Conservation (phyloP, 129 eudicot genomes). For the Flaveria ramosissima region DNA sequence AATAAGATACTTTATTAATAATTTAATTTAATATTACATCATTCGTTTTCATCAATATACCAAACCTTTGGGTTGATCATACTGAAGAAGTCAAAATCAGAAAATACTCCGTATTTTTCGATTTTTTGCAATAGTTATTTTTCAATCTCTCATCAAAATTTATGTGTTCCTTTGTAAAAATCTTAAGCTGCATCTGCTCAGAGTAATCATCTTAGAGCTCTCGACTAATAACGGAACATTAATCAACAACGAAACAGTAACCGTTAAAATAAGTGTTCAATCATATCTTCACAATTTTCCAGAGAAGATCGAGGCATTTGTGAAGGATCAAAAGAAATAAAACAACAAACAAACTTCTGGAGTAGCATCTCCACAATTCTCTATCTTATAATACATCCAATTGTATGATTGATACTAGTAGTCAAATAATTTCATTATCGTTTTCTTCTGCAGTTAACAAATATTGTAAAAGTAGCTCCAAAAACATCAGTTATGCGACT, state of each 20-base stretch:
- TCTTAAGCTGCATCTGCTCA: background rate
- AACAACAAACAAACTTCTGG: background rate
- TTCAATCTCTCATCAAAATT: background rate
- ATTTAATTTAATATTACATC: background rate
- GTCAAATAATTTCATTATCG: background rate
- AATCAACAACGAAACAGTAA: background rate
- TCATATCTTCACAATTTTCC: background rate
- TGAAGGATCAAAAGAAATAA: background rate
- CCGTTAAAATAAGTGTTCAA: background rate
- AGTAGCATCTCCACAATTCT: background rate
- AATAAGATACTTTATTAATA: background rate
- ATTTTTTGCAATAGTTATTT: background rate
- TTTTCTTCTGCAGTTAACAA: too few relatives aligned
- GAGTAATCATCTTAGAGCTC: background rate
- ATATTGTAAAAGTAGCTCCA: slow-evolving; percentile 17
- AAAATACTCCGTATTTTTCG: background rate
- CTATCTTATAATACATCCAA: background rate
- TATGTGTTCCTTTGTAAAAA: background rate
- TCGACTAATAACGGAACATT: slow-evolving; percentile 4
- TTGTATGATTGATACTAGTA: background rate
- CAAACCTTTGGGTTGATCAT: background rate
- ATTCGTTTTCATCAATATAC: background rate
- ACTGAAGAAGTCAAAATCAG: background rate
- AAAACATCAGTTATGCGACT: background rate
- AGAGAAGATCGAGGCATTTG: background rate